Conservation (phyloP, 2,329 filamentous ascomycete genomes). For the Fusarium buharicum region DNA sequence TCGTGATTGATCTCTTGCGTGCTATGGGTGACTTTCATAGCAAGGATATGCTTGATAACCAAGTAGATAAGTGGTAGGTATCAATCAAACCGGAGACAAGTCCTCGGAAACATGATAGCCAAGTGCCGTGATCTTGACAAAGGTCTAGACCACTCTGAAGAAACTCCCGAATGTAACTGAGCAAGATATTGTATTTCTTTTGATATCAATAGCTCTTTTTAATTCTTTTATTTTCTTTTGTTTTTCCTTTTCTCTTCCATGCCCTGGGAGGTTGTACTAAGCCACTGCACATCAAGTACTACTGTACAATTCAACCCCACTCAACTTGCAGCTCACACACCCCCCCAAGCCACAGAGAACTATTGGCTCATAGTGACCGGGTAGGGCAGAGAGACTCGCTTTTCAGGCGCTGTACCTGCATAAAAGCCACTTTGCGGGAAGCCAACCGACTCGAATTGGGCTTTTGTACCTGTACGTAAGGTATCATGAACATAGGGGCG, state of each 20-base stretch:
- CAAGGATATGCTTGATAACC: slow-evolving; percentile 34
- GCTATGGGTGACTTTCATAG: not conserved
- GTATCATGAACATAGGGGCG: slow-evolving; percentile 10
- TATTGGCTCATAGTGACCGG: slow-evolving; percentile 23
- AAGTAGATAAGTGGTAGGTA: too few species aligned
- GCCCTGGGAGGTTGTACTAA: too few species aligned
- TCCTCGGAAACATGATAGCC: too few species aligned
- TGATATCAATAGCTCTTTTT: not conserved
- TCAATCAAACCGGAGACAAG: too few species aligned
- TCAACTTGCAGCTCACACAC: slow-evolving; percentile 21
- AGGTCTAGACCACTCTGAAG: slow-evolving; percentile 3
- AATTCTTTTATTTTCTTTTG: slow-evolving; percentile 4
- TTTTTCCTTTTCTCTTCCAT: not conserved
- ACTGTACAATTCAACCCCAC: not conserved
- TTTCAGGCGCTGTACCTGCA: slow-evolving; percentile 34
- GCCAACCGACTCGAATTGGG: slow-evolving; percentile 29
- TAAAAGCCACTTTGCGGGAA: slow-evolving; percentile 40
- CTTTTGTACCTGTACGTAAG: slow-evolving; percentile 15
- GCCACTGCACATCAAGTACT: too few species aligned
- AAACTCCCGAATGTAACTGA: slow-evolving; percentile 31
- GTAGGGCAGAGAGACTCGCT: slow-evolving; percentile 30
- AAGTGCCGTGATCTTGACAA: not conserved
- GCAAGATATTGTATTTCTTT: not conserved
- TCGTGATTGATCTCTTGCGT: not conserved
- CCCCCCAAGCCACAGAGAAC: slow-evolving; percentile 24